These are phyloP conservation scores for Mycogone perniciosa DNA, from an alignment of 2,329 filamentous ascomycete genomes.

Conservation along the genomic window DNA sequence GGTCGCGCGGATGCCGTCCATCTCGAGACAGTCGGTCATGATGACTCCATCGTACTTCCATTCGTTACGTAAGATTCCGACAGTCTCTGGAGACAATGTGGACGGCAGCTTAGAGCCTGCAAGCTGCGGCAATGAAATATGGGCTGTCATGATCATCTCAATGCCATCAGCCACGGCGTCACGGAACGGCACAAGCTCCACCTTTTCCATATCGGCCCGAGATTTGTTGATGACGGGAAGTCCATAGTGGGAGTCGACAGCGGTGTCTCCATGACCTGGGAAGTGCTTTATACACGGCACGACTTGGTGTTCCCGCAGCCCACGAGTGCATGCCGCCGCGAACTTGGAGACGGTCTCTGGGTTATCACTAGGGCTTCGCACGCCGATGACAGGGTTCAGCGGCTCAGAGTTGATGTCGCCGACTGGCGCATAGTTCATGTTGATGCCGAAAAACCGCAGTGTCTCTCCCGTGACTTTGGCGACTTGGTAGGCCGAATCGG, in stretches of 20 bases:
- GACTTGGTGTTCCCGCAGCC: constrained; percentile 16
- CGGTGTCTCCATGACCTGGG: constrained; percentile 22
- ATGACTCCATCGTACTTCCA: constrained; percentile 18
- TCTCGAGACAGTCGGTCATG: constrained; percentile 23
- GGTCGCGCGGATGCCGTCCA: constrained; percentile 21
- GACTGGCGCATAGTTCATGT: constrained; percentile 24
- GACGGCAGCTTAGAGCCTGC: constrained; percentile 16
- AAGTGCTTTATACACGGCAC: constrained; percentile 24
- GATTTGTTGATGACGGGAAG: constrained; percentile 21
- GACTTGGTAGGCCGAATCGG: constrained; percentile 14
- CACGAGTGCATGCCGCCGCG: constrained; percentile 17
- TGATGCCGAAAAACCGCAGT: constrained; percentile 22
- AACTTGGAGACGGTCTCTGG: constrained; percentile 16
- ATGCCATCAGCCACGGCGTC: constrained; percentile 16
- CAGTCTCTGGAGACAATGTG: constrained; percentile 19
- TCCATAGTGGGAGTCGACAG: constrained; percentile 23
- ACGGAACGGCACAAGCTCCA: constrained; percentile 20
- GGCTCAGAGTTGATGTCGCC: constrained; percentile 23
- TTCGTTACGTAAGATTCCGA: constrained; percentile 19
- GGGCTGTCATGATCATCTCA: constrained; percentile 25
- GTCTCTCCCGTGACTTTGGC: constrained; percentile 18
- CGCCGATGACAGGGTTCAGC: constrained; percentile 22
- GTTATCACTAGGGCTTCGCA: constrained; percentile 21
- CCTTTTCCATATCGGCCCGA: constrained; percentile 16
- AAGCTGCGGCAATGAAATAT: constrained; percentile 21